Conservation (phyloP, 129 eudicot genomes). For the Helianthus tuberosus region DNA sequence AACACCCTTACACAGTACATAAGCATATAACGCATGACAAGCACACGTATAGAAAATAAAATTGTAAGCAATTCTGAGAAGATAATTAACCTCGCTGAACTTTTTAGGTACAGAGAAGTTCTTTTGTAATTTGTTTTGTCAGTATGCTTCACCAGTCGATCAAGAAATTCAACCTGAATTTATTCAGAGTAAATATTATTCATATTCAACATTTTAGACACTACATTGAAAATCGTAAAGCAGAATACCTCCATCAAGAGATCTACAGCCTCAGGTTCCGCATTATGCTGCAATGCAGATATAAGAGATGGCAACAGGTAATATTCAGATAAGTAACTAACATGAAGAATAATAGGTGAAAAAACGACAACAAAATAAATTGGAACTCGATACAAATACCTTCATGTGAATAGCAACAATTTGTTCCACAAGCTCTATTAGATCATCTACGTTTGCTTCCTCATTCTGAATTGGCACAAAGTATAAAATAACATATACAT, state of each 20-base stretch:
- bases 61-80: not conserved
- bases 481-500: not conserved
- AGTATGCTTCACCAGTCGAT: constrained; percentile 68
- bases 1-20: constrained; percentile 10
- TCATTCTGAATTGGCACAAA: constrained; percentile 56
- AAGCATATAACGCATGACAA: not conserved
- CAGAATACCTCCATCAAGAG: constrained; percentile 89
- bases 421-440: constrained; percentile 84
- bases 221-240: constrained; percentile 2
- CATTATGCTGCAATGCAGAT: constrained; percentile 75
- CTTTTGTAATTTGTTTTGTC: constrained; percentile 65
- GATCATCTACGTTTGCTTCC: constrained; percentile 66
- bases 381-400: constrained; percentile 39
- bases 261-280: constrained; percentile 98
- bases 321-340: not conserved
- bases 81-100: constrained; percentile 67
- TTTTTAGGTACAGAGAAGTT: constrained; percentile 71
- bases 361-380: not conserved
- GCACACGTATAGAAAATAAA: constrained; percentile 2
- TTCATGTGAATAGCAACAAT: constrained; percentile 95
- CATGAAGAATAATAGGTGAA: constrained; percentile 10
- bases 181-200: not conserved
- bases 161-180: constrained; percentile 81
- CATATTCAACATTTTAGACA: not conserved
- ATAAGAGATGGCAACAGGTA: not conserved